Evolutionary conservation across 2,329 filamentous ascomycete species (phyloP), one percentile per base, ranked within the genome.

Genomic region (Penicillium digitatum): DNA sequence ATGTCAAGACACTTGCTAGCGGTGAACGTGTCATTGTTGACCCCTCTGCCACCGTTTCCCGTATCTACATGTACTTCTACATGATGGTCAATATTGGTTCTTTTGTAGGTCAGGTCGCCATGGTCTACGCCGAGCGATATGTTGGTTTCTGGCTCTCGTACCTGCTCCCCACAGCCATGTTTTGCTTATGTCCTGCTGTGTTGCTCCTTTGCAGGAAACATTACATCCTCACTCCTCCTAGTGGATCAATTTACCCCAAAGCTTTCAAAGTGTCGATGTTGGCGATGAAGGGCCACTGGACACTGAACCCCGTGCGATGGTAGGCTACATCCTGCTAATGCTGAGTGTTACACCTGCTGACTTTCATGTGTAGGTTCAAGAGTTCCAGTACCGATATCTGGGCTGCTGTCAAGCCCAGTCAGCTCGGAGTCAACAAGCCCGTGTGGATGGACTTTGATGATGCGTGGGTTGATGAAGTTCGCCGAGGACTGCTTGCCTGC

Each of bases 391-490:
- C 37, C 37, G 55, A 66, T 9, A 64, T 62, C 48, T 70, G 67
- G 68, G 59, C 66, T 0, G 32, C 48, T 0, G 66, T 66, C 69
- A 80, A 75, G 63, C 69, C 69, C 4, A 65, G 57, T 22, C 49
- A 42, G 3, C 44, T 70, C 6, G 66, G 67, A 0, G 38, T 59
- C 2, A 51, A 51, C 38, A 65, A 65, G 10, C 69, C 69, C 1
- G n/a, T n/a, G 5, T 71, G 69, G 69, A 91, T 92, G 86, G 88
- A 85, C 0, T 91, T 90, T 63, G 88, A 93, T 59, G 89, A 93
- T 62, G 83, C 83, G 49, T 93, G 88, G 88, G 88, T 93, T 32
- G 88, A 90, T 68, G 87, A 92, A 68, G 84, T 91, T 46, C 79
- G 80, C 49, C 86, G 88, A 72, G 88, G 87, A 58, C 76, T 88